Evolutionary conservation across 441 rosid genomes (phyloP), one percentile per base, ranked within the genome.

Genomic region (Melastoma candidum): DNA sequence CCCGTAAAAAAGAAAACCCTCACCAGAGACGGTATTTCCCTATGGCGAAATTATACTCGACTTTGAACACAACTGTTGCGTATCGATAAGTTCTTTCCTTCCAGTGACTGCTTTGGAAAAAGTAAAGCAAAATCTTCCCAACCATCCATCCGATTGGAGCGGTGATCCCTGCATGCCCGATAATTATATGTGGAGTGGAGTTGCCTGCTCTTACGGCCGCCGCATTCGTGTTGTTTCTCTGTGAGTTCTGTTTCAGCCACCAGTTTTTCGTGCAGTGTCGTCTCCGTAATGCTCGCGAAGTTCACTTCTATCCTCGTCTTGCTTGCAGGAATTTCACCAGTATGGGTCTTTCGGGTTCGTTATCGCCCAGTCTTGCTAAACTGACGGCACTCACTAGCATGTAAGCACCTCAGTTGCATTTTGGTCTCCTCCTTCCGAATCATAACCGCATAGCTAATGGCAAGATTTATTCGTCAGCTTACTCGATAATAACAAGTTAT

Each of bases 141-240:
- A 82, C 59, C 65, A 71, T 61, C 95, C 94, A 17, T 53, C 60
- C 57, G 95, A 92, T 63, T 87, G 98, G 96, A 75, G 47, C 2
- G 95, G 94, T 1, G 98, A 92, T 77, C 96, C 96, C 56, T 92
- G 98, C 66, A 48, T 79, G 54, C 96, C 94, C 53, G 75, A 36
- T 45, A 64, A 69, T 25, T 88, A 85, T 65, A 45, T 78, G 9
- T 92, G 98, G 96, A 72, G 89, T 51, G 98, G 96, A 52, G 66
- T 92, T 57, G 69, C 80, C 24, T 92, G 96, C 69, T 61, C 77
- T 12, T 68, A 67, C 50, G 94, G 89, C 12, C 67, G 77, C 43
- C 77, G 84, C 43, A 77, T 82, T 62, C 89, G 96, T 47, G 70
- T 87, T 41, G 63, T 75, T 61, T 22, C 83, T 44, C 58, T 87